phyloP scores from a whole-genome alignment of 768 basidiomycete species.

The Fomitopsis serialis region DNA sequence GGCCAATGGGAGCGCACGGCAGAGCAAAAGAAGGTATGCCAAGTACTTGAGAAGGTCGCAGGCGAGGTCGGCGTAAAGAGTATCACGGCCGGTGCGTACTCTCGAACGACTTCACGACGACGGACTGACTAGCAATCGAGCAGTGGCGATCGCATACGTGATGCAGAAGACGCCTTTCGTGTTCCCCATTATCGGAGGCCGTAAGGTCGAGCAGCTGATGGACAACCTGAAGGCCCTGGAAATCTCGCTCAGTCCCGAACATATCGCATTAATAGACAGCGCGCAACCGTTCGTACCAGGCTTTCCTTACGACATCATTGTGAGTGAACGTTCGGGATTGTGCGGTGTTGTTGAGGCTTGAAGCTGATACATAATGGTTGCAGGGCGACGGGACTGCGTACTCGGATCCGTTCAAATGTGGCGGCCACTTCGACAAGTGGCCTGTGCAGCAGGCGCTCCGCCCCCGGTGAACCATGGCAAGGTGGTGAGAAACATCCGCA shows the following conservation, averaged over 20 bases:
- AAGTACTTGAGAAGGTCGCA: slow-evolving; percentile 46
- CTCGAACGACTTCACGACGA: slow-evolving; percentile 11
- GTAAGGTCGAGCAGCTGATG: slow-evolving; percentile 46
- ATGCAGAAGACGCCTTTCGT: slow-evolving; percentile 49
- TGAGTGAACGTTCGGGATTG: slow-evolving; percentile 17
- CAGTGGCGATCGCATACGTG: slow-evolving; percentile 50
- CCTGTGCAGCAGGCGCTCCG: slow-evolving; percentile 12
- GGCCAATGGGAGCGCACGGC: slow-evolving; percentile 43
- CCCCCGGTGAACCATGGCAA: too few relatives aligned
- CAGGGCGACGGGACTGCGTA: slow-evolving; percentile 20
- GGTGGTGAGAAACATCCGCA: too few relatives aligned
- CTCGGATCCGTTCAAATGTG: slow-evolving; percentile 6
- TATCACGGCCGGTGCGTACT: slow-evolving; percentile 39
- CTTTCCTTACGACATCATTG: slow-evolving; percentile 33
- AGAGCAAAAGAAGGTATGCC: slow-evolving; percentile 35
- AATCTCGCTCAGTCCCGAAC: slow-evolving; percentile 38
- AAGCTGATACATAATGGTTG: not conserved
- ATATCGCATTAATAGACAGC: slow-evolving; percentile 41
- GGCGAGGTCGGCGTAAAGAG: slow-evolving; percentile 41
- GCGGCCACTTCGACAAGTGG: slow-evolving; percentile 23
- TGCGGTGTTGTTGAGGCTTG: not conserved
- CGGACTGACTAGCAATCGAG: not conserved
- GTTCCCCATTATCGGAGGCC: slow-evolving; percentile 47
- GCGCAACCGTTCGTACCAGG: slow-evolving; percentile 40
- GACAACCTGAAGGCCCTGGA: slow-evolving; percentile 47